phyloP scores from a whole-genome alignment of 768 basidiomycete genomes.

The Lactarius evosmus region DNA sequence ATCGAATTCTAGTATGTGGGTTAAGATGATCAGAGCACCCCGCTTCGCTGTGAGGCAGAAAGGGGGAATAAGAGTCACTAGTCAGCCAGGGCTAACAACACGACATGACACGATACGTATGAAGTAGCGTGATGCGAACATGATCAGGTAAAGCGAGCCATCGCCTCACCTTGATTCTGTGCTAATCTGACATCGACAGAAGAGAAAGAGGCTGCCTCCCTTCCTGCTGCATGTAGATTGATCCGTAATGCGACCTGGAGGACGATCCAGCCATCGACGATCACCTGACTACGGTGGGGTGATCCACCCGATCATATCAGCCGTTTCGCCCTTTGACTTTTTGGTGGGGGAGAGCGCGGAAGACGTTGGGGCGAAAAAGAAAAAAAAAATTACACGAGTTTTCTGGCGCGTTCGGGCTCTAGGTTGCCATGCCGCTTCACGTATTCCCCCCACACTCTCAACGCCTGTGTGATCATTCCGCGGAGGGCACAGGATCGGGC shows the following conservation, averaged over 20 bases:
- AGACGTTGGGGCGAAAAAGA: not conserved
- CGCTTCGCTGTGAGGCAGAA: not conserved
- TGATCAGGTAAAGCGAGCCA: no score
- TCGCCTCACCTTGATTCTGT: not conserved
- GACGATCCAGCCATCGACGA: slow-evolving; percentile 7
- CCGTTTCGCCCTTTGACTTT: not conserved
- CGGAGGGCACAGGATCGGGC: not conserved
- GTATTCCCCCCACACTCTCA: slow-evolving; percentile 6
- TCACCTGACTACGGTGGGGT: not conserved
- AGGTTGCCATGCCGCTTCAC: slow-evolving; percentile 7
- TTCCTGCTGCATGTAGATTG: not conserved
- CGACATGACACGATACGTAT: not conserved
- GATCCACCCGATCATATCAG: not conserved
- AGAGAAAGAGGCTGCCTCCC: not conserved
- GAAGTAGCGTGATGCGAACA: not conserved
- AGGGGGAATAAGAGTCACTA: not conserved
- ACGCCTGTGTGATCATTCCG: not conserved
- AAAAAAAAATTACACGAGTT: not conserved
- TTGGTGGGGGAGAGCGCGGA: not conserved
- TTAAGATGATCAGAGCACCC: not conserved
- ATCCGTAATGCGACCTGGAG: slow-evolving; percentile 7
- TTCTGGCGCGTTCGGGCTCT: not conserved
- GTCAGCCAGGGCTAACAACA: not conserved
- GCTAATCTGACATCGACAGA: not conserved
- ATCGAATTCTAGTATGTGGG: not conserved